These are phyloP conservation scores for Ceratobasidium sp. DNA, from an alignment of 1,284 basidiomycete genomes.

Conservation along the genomic window DNA sequence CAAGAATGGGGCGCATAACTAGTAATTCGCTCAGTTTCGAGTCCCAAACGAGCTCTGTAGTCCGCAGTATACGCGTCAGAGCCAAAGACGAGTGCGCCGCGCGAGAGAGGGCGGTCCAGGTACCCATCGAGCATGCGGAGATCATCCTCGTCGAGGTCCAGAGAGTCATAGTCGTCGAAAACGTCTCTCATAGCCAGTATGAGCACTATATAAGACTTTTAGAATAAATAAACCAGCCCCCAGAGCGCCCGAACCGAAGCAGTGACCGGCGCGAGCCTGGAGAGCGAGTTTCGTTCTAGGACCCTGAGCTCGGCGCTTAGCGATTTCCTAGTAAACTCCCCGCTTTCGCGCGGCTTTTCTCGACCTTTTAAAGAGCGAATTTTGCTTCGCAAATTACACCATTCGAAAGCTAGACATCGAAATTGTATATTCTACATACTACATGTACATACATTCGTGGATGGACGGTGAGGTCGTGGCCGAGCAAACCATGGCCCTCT, in stretches of 20 bases:
- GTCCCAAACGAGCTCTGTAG: neutral
- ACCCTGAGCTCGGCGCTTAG: constrained; percentile 12
- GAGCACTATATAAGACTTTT: no score
- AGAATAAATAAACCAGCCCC: no score
- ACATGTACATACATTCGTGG: neutral
- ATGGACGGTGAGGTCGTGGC: no score
- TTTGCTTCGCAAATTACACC: neutral
- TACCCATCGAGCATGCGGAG: neutral
- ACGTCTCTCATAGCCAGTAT: neutral
- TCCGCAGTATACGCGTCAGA: neutral
- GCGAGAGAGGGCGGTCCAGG: neutral
- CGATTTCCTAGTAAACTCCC: neutral
- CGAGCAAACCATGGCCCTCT: no score
- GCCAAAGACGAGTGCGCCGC: neutral
- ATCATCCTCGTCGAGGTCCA: neutral
- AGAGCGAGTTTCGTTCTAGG: neutral
- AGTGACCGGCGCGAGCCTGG: no score
- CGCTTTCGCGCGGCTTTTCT: neutral
- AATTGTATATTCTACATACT: neutral
- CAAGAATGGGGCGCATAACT: neutral
- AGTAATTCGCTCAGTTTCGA: neutral
- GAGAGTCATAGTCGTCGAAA: neutral
- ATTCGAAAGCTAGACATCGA: constrained; percentile 1
- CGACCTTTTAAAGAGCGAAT: neutral
- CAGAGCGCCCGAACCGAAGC: neutral